Base-by-base conservation (phyloP, 495 filamentous ascomycete genomes). In the Monascus purpureus region DNA sequence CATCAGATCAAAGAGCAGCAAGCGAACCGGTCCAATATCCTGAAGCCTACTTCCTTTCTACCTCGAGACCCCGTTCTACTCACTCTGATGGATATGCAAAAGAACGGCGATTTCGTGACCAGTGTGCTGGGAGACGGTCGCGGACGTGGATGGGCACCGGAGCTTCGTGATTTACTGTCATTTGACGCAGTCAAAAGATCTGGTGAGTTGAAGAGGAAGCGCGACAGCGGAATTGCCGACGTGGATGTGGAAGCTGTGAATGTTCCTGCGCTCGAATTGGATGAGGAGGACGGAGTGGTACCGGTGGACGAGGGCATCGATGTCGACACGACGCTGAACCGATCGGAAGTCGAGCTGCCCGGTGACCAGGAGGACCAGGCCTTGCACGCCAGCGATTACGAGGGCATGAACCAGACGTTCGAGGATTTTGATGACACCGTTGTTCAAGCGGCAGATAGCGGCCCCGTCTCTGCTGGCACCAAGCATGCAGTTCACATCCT, bases 401-500 rank as follows among this genome's bases (percentile, higher is more conserved):
- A 72, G 17, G 65, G 52, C 6, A 59, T 59, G 40, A 39, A 47
- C 33, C 52, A 52, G 25, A 41, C 54, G 16, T 24, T 53, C 25
- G 63, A 67, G n/a, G 55, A 68, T 11, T 79, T 90, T 40, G 86
- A 94, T 41, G 82, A 84, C 18, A 92, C 83, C 1, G 55, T 85
- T 16, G 68, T 83, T 5, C 74, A 86, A 41, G 82, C 82, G 14
- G 70, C 76, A 8, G 83, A 93, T 39, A 77, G 72, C 44, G 82
- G 83, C 7, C 80, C 82, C 2, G 75, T 93, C 12, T 93, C 87
- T 0, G 52, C 86, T 22, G 84, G 84, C 37, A 96, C 92, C 26
- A 86, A 87, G 58, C 84, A 93, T 44, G 90, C 90, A 17, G 90
- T 97, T 13, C 90, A 96, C 54, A 74, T 97, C 16, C 74, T 96